Conservation (phyloP, 148 eudicot genomes). For the Cornus suecica region DNA sequence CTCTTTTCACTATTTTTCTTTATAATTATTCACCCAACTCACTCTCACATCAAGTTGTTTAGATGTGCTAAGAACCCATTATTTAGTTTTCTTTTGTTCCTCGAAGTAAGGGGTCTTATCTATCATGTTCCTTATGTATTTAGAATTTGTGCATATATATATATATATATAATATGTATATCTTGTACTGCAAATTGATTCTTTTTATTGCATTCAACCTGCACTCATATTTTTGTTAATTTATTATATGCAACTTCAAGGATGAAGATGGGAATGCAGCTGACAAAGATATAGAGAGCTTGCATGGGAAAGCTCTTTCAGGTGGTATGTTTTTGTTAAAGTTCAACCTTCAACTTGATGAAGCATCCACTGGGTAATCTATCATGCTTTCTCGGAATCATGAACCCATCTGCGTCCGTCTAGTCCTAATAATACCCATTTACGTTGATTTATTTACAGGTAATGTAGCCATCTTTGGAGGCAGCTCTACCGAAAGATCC, state of each 20-base stretch:
- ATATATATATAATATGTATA: too few relatives aligned
- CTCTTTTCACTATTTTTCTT: not conserved
- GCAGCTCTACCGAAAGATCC: constrained; percentile 40
- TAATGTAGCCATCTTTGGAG: constrained; percentile 37
- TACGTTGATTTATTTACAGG: constrained; percentile 26
- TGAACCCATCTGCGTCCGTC: not conserved
- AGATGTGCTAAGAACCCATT: not conserved
- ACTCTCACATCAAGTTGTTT: not conserved
- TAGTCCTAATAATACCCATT: not conserved
- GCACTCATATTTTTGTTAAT: not conserved
- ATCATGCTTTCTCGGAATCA: not conserved
- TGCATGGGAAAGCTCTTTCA: constrained; percentile 52
- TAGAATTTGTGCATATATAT: not conserved
- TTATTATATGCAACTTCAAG: constrained; percentile 26
- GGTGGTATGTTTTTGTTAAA: constrained; percentile 18
- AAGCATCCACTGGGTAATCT: not conserved
- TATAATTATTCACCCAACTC: too few relatives aligned
- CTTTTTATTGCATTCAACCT: not conserved
- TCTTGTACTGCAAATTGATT: not conserved
- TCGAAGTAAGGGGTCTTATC: too few relatives aligned
- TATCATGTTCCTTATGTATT: not conserved
- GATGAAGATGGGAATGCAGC: constrained; percentile 52
- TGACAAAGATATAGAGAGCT: constrained; percentile 51
- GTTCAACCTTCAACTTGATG: constrained; percentile 12
- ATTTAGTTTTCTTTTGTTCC: not conserved